Base-by-base conservation (phyloP, 495 filamentous ascomycete genomes). In the Penicillium macrosclerotiorum region DNA sequence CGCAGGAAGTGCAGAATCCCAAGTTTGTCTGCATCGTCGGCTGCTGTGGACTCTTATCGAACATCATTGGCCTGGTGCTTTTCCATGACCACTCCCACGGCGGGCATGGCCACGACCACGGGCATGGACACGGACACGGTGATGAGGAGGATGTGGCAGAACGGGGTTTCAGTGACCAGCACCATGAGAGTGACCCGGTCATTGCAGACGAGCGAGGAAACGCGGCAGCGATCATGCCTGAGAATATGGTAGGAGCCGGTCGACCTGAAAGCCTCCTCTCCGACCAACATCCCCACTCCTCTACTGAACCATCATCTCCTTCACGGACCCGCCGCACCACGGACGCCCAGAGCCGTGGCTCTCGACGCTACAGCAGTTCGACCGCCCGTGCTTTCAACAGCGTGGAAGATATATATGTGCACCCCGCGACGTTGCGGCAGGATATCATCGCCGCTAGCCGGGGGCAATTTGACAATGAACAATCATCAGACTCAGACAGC, bases 41-140 rank as follows among this genome's bases (percentile, higher is more conserved):
- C 5, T 92, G 78, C 47, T 74, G 85, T 41, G 93, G 93, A 12
- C 76, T 98, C n/a, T 69, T 80, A 3, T 95, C 89, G 9, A 98
- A 98, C 51, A 80, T 97, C 12, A 66, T 88, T n/a, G 93, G 93
- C 0, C 81, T 96, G 33, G 75, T 87, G 19, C 77, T 98, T 9
- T 86, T 98, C 60, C 94, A 95, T 57, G 93, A 95, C 32, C 94
- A 97, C 60, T 86, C 90, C 0, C 90, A 96, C 55, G 81, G 79
- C n/a, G 78, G 75, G 3, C 74, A 73, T 20, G 68, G 64, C 5
- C 75, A 80, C 37, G 79, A 76, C 5, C 74, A 80, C 37, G 79
- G 76, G 16, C 74, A 81, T 54, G 56, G 55, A 1, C 54, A 54
- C 24, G 42, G 31, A 14, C 37, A 56, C 13, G 38, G 52, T 36